Evolutionary conservation across 2,329 filamentous ascomycete species (phyloP).

Genomic region (Claviceps pazoutovae): DNA sequence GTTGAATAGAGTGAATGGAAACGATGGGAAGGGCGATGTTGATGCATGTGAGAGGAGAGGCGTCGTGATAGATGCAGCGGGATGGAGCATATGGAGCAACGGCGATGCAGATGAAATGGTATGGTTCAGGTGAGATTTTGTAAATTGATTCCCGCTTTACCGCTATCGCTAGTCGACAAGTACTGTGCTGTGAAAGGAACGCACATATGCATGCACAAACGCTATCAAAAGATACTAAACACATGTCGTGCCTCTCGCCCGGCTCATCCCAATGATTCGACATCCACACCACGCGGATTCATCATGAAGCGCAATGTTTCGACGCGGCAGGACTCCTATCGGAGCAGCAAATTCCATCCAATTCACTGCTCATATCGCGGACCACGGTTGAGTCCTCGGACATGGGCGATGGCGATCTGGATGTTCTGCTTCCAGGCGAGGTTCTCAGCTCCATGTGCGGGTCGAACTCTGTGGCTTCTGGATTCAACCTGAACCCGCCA

Average conservation of each 20-base stretch:
- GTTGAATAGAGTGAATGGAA: background rate
- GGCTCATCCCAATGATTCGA: background rate
- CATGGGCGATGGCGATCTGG: background rate
- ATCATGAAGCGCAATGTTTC: background rate
- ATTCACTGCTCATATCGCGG: background rate
- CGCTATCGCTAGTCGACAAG: background rate
- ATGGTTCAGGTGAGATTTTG: background rate
- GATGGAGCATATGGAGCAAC: no score
- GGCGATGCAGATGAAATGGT: background rate
- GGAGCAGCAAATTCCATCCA: background rate
- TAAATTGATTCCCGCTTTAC: background rate
- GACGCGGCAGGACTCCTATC: background rate
- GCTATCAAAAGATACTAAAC: background rate
- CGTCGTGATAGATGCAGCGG: background rate
- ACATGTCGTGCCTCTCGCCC: background rate
- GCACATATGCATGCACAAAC: background rate
- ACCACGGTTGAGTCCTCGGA: background rate
- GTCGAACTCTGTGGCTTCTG: conserved; percentile 5
- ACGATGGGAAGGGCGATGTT: background rate
- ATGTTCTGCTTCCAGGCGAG: background rate
- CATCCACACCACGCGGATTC: background rate
- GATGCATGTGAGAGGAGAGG: background rate
- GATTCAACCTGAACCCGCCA: conserved; percentile 3
- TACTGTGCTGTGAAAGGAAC: background rate
- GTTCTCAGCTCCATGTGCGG: background rate